Conservation (phyloP, 345 rosid species). For the Rhodomyrtus tomentosa region DNA sequence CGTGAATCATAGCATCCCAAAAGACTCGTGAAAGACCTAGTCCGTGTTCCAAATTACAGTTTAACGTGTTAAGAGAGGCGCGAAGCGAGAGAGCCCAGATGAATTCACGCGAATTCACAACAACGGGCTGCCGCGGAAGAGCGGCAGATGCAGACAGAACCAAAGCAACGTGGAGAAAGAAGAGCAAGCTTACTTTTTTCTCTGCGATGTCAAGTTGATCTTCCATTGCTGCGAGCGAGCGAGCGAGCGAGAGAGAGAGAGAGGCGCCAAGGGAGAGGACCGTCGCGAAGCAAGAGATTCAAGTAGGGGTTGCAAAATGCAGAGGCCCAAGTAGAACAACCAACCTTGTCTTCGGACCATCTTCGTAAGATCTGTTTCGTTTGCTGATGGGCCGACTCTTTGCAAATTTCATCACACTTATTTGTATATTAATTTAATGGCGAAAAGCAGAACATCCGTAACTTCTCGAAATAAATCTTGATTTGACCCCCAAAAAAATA, state of each 20-base stretch:
- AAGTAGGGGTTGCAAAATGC: neutral
- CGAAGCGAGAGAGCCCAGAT: neutral
- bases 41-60: neutral
- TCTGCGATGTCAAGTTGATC: neutral
- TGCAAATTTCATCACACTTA: neutral
- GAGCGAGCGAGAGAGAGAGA: neutral
- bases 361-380: neutral
- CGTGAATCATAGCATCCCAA: neutral
- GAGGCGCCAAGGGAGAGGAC: neutral
- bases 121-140: neutral
- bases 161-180: neutral
- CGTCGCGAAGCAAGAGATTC: neutral
- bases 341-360: neutral
- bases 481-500: no score
- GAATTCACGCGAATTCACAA: neutral
- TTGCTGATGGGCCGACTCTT: neutral
- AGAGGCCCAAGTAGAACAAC: neutral
- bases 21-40: neutral
- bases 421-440: neutral
- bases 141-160: neutral
- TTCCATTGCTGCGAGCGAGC: neutral
- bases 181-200: neutral
- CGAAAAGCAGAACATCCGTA: neutral
- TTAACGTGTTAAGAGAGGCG: neutral
- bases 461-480: accelerated